A percentile compares a stretch with the other conserved stretches of the same genome.
Conservation (phyloP, 2,329 filamentous ascomycete species). For the Aspergillus carbonarius region DNA sequence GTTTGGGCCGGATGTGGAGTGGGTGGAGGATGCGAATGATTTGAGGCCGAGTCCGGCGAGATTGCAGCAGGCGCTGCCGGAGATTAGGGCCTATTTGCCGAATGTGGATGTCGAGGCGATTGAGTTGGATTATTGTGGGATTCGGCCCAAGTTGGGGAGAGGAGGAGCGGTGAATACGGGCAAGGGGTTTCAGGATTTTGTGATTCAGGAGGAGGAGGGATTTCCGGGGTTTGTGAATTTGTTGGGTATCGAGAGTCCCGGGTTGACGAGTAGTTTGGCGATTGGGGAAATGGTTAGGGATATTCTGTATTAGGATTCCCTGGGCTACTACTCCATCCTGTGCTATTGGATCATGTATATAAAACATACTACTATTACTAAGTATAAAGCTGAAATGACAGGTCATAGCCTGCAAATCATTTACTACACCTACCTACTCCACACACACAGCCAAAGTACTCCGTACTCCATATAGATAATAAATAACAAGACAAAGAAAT, state of each 20-base stretch:
- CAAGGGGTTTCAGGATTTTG: constrained; percentile 78
- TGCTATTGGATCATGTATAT: too few relatives aligned
- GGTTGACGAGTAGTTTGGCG: constrained; percentile 80
- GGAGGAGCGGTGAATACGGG: constrained; percentile 56
- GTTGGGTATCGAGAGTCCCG: constrained; percentile 89
- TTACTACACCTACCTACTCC: too few relatives aligned
- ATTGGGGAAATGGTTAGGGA: constrained; percentile 74
- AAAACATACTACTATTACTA: background rate
- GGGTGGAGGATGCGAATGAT: constrained; percentile 72
- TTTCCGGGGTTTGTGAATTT: constrained; percentile 84
- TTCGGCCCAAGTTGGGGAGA: constrained; percentile 76
- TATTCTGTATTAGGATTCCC: constrained; percentile 52
- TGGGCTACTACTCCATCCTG: background rate
- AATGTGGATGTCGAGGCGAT: constrained; percentile 66
- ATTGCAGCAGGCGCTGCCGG: constrained; percentile 65
- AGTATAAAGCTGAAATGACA: background rate
- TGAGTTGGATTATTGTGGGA: constrained; percentile 82
- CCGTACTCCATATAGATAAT: too few relatives aligned
- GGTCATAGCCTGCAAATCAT: too few relatives aligned
- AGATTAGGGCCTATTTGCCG: constrained; percentile 79
- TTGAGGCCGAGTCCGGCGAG: constrained; percentile 66
- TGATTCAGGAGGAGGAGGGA: constrained; percentile 73
- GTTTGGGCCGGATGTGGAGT: constrained; percentile 94
- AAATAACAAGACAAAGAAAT: too few relatives aligned
- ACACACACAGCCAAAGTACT: too few relatives aligned